A percentile compares a stretch with the other conserved stretches of the same genome.
These are phyloP conservation scores for Incumbomyces delicatus DNA, from an alignment of 2,329 filamentous ascomycete species.

Conservation along the genomic window DNA sequence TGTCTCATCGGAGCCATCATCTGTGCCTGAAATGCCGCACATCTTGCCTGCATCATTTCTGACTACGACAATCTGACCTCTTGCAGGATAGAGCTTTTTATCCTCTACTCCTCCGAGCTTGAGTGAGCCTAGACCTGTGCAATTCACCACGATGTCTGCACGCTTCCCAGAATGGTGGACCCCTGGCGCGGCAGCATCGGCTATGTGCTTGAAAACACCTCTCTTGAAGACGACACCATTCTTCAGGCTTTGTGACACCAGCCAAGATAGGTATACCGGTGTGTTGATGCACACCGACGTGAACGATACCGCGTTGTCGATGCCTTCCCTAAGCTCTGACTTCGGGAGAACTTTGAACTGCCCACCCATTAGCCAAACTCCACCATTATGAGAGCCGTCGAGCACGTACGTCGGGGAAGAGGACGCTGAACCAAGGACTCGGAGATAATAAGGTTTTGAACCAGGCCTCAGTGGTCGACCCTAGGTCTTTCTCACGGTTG, in stretches of 20 bases:
- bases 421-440: slow-evolving; percentile 63
- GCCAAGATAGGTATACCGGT: slow-evolving; percentile 75
- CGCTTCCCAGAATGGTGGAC: slow-evolving; percentile 48
- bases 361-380: background rate
- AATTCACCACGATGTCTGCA: slow-evolving; percentile 69
- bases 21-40: slow-evolving; percentile 59
- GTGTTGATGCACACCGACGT: slow-evolving; percentile 88
- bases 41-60: slow-evolving; percentile 67
- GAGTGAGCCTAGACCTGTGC: slow-evolving; percentile 66
- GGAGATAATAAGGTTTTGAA: slow-evolving; percentile 58
- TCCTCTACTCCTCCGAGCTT: slow-evolving; percentile 77
- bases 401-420: slow-evolving; percentile 56
- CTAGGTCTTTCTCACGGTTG: slow-evolving; percentile 55
- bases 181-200: slow-evolving; percentile 56
- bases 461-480: slow-evolving; percentile 44
- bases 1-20: slow-evolving; percentile 62
- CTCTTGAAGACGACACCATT: slow-evolving; percentile 61
- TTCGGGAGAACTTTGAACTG: slow-evolving; percentile 53
- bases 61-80: slow-evolving; percentile 77
- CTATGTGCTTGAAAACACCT: slow-evolving; percentile 57
- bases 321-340: slow-evolving; percentile 49
- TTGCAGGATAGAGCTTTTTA: slow-evolving; percentile 58
- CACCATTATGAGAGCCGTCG: background rate
- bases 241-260: slow-evolving; percentile 67
- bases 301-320: slow-evolving; percentile 65